Conservation (phyloP, 2,329 filamentous ascomycete genomes). For the Clarireedia monteithiana region DNA sequence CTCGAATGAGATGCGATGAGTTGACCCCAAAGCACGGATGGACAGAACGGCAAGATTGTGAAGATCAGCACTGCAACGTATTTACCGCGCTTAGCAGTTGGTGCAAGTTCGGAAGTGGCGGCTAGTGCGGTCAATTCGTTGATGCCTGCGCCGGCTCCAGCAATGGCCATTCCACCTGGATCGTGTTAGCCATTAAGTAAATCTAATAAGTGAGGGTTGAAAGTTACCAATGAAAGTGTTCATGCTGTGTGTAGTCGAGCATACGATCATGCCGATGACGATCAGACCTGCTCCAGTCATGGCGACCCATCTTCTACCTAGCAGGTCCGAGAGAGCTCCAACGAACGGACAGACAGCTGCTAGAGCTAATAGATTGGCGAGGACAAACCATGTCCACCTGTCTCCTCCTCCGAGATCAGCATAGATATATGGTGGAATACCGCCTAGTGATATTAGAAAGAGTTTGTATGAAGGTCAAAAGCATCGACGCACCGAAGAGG, state of each 20-base stretch:
- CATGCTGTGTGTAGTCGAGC: conserved; percentile 49
- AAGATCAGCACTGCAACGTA: conserved; percentile 54
- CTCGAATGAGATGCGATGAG: conserved; percentile 39
- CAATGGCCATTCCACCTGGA: conserved; percentile 42
- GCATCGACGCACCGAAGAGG: conserved; percentile 33
- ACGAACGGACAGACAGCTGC: conserved; percentile 56
- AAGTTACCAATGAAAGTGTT: conserved; percentile 50
- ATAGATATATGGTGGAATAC: conserved; percentile 48
- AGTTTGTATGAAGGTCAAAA: background rate
- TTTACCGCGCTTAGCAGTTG: conserved; percentile 52
- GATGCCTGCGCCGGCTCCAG: conserved; percentile 58
- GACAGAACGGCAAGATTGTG: conserved; percentile 53
- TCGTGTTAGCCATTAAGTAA: background rate
- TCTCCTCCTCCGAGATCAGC: conserved; percentile 47
- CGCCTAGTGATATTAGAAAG: conserved; percentile 26
- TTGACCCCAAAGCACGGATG: conserved; percentile 52
- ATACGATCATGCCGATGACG: conserved; percentile 52
- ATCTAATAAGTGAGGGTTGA: no score
- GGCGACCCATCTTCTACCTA: conserved; percentile 53
- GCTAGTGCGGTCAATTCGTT: conserved; percentile 62
- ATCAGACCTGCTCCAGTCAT: conserved; percentile 45
- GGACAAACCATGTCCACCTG: conserved; percentile 30
- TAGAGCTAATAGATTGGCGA: conserved; percentile 46
- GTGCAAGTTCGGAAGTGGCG: conserved; percentile 60
- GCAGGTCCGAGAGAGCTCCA: conserved; percentile 55